These are phyloP conservation scores for Pichia cabralensis DNA, from an alignment of 805 yeast species.

Conservation along the genomic window DNA sequence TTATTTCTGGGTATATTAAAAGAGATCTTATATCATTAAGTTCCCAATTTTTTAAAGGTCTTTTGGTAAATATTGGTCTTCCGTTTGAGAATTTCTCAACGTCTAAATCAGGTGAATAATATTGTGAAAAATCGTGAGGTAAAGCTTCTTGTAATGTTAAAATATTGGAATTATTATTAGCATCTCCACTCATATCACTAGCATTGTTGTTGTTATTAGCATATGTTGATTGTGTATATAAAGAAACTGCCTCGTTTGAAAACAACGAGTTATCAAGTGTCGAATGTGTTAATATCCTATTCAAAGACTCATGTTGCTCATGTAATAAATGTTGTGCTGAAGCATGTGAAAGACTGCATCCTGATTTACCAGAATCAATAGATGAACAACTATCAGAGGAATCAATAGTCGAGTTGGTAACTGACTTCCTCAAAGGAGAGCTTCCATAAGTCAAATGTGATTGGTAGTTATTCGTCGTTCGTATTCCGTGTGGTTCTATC, in stretches of 20 bases:
- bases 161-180: slow-evolving; percentile 6
- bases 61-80: slow-evolving; percentile 51
- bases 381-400: slow-evolving; percentile 18
- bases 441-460: slow-evolving; percentile 22
- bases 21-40: slow-evolving; percentile 59
- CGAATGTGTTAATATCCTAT: slow-evolving; percentile 11
- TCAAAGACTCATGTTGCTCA: slow-evolving; percentile 9
- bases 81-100: slow-evolving; percentile 44
- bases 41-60: slow-evolving; percentile 62
- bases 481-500: background rate
- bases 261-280: slow-evolving; percentile 18
- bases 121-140: slow-evolving; percentile 42
- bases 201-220: too few species aligned
- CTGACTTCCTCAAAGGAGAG: slow-evolving; percentile 24
- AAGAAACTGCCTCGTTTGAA: slow-evolving; percentile 17
- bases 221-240: too few species aligned
- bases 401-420: slow-evolving; percentile 13
- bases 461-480: too few species aligned
- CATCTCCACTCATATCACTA: too few species aligned
- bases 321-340: slow-evolving; percentile 9
- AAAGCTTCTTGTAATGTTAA: slow-evolving; percentile 37
- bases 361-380: slow-evolving; percentile 15
- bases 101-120: slow-evolving; percentile 48
- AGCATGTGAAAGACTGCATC: slow-evolving; percentile 9
- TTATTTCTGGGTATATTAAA: slow-evolving; percentile 39